Evolutionary conservation across 1,284 basidiomycete genomes (phyloP).

Genomic region (Wolfiporia cocos): DNA sequence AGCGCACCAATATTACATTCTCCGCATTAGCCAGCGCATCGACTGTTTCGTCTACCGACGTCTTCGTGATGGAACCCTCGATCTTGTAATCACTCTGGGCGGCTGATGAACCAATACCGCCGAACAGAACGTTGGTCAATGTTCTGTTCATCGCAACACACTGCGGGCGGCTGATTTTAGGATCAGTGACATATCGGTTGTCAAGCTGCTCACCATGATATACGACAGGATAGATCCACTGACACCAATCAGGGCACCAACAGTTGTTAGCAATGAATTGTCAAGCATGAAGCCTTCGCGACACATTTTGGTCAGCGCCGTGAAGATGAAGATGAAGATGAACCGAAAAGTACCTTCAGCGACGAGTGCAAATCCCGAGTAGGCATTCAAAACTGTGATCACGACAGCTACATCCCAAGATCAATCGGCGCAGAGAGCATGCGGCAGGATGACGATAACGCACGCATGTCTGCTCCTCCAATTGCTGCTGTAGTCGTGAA

Average conservation of each 20-base stretch:
- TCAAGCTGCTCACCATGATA: conserved; percentile 62
- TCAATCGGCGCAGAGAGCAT: not conserved
- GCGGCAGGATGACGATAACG: conserved; percentile 21
- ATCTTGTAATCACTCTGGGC: conserved; percentile 62
- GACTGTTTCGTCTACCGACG: conserved; percentile 71
- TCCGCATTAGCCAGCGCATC: conserved; percentile 74
- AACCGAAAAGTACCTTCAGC: conserved; percentile 54
- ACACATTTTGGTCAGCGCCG: not conserved
- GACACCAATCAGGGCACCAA: conserved; percentile 80
- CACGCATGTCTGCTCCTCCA: conserved; percentile 87
- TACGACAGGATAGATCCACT: conserved; percentile 87
- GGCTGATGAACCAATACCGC: conserved; percentile 61
- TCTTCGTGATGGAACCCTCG: conserved; percentile 74
- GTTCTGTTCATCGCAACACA: conserved; percentile 88
- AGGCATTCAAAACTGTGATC: conserved; percentile 83
- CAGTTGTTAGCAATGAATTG: conserved; percentile 74
- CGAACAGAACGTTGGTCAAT: conserved; percentile 72
- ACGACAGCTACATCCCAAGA: conserved; percentile 58
- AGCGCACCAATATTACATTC: conserved; percentile 69
- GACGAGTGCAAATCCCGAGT: conserved; percentile 89
- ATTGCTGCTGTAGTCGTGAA: conserved; percentile 82
- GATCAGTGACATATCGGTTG: not conserved
- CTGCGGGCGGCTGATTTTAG: conserved; percentile 32
- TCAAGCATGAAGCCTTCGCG: conserved; percentile 77
- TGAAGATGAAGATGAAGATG: not conserved